phyloP scores from a whole-genome alignment of 345 rosid genomes.

The Combretum micranthum region DNA sequence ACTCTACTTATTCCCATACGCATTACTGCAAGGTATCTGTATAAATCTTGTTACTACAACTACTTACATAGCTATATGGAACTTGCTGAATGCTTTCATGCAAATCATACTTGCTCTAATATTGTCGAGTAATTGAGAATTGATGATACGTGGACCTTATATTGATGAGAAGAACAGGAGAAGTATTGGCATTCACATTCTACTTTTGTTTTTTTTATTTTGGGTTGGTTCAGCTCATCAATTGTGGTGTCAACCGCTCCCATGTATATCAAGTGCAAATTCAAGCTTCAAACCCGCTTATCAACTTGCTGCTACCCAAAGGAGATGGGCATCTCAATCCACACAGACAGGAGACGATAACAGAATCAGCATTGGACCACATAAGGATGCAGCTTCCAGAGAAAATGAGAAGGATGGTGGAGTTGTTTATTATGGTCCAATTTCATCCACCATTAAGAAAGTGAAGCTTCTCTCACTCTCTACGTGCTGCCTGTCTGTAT shows the following conservation, averaged over 20 bases:
- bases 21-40: no score
- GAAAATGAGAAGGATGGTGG: conserved; percentile 42
- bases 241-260: conserved; percentile 25
- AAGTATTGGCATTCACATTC: neutral
- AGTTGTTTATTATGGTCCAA: conserved; percentile 68
- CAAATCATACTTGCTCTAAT: no score
- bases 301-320: conserved; percentile 19
- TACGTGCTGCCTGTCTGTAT: conserved; percentile 91
- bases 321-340: conserved; percentile 61
- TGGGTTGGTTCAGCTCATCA: conserved; percentile 31
- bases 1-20: no score
- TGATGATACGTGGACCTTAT: no score
- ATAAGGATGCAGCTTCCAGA: conserved; percentile 16
- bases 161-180: no score
- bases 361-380: conserved; percentile 80
- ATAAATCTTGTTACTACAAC: no score
- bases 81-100: no score
- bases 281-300: conserved; percentile 15
- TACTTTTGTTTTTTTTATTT: neutral
- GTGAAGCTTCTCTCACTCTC: conserved; percentile 91
- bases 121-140: no score
- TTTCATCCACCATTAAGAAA: conserved; percentile 86
- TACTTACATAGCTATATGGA: no score
- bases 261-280: conserved; percentile 21
- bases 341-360: conserved; percentile 38